Evolutionary conservation across 768 basidiomycete species (phyloP).

Genomic region (Amanita brunnescens): DNA sequence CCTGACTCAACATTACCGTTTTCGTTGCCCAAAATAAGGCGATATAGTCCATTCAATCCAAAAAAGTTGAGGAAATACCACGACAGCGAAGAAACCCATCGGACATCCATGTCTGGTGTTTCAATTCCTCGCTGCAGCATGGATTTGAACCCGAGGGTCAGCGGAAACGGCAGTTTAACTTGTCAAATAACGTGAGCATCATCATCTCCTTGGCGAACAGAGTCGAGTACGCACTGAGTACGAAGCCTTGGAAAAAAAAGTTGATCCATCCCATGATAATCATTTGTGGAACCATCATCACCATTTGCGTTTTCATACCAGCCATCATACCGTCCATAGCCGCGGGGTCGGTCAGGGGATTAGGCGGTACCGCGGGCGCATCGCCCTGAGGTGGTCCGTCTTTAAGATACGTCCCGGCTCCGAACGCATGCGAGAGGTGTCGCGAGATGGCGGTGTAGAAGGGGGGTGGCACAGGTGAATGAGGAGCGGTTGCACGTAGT

Average conservation of each 20-base stretch:
- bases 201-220: background rate
- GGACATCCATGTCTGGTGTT: conserved; percentile 93
- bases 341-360: conserved; percentile 81
- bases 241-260: conserved; percentile 98
- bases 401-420: conserved; percentile 76
- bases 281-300: conserved; percentile 99
- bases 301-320: conserved; percentile 98
- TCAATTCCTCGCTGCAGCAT: conserved; percentile 96
- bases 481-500: conserved; percentile 69
- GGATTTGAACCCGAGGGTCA: conserved; percentile 94
- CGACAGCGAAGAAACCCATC: conserved; percentile 97
- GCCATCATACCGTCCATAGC: conserved; percentile 99
- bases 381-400: conserved; percentile 68
- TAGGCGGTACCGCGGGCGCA: conserved; percentile 51
- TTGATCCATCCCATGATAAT: conserved; percentile 99
- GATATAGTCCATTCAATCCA: conserved; percentile 92
- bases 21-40: conserved; percentile 83
- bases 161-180: conserved; percentile 96
- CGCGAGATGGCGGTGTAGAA: conserved; percentile 72
- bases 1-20: conserved; percentile 46
- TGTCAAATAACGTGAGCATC: background rate
- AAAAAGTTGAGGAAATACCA: conserved; percentile 99
- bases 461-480: conserved; percentile 70
- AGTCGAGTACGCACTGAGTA: conserved; percentile 67
- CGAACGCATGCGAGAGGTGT: conserved; percentile 63